These are phyloP conservation scores for Tetraselmis striata DNA, from an alignment of 139 green algal genomes.

Conservation along the genomic window DNA sequence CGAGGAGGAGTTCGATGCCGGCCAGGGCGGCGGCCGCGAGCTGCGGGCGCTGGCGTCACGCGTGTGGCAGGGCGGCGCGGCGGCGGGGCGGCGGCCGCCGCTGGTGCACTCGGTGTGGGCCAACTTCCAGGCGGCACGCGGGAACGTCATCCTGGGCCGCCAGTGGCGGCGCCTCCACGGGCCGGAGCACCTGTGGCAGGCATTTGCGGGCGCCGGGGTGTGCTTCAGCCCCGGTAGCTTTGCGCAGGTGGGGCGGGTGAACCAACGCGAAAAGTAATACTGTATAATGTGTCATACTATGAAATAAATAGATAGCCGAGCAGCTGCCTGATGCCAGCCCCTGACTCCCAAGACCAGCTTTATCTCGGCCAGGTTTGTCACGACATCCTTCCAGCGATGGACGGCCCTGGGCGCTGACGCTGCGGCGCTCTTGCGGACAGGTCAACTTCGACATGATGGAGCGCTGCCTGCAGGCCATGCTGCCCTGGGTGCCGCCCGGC, in stretches of 20 bases:
- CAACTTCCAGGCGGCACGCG: conserved; percentile 51
- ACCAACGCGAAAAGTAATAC: not conserved
- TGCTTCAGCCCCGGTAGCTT: conserved; percentile 55
- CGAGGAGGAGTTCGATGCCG: not conserved
- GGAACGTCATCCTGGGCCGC: conserved; percentile 46
- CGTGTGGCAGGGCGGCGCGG: conserved; percentile 5
- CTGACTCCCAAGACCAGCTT: too few relatives aligned
- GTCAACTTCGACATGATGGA: conserved; percentile 62
- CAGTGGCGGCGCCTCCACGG: conserved; percentile 38
- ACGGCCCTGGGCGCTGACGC: too few relatives aligned
- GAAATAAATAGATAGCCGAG: too few relatives aligned
- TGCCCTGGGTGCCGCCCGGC: conserved; percentile 25
- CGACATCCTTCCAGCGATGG: too few relatives aligned
- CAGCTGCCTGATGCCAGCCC: too few relatives aligned
- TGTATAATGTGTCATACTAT: too few relatives aligned
- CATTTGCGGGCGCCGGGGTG: conserved; percentile 48
- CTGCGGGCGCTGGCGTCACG: not conserved
- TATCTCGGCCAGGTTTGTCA: too few relatives aligned
- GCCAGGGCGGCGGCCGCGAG: not conserved
- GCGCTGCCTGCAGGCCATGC: conserved; percentile 30
- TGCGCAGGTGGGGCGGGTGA: conserved; percentile 31
- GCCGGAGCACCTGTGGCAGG: conserved; percentile 32
- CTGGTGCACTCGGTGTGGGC: conserved; percentile 65
- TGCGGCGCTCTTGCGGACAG: conserved; percentile 45
- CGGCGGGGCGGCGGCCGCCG: not conserved